phyloP scores from a whole-genome alignment of 1,284 basidiomycete species.

The Apiotrichum sp. region DNA sequence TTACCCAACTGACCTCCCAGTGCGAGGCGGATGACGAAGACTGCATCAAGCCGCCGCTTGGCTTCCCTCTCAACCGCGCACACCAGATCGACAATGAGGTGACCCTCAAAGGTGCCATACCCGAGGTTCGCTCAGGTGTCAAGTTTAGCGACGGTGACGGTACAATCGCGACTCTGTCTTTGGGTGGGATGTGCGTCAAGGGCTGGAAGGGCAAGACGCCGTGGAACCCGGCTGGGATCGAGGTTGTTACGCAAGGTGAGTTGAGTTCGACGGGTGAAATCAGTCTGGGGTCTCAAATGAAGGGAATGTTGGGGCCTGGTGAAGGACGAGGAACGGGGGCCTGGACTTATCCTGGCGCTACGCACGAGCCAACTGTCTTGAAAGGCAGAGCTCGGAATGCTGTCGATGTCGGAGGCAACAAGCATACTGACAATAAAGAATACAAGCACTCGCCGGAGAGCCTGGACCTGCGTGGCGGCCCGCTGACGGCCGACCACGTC shows the following conservation, averaged over 20 bases:
- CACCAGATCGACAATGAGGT: constrained; percentile 81
- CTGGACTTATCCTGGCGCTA: no score
- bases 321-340: no score
- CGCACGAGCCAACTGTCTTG: no score
- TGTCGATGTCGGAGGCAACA: background rate
- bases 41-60: constrained; percentile 53
- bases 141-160: constrained; percentile 93
- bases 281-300: no score
- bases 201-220: constrained; percentile 78
- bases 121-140: constrained; percentile 72
- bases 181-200: constrained; percentile 92
- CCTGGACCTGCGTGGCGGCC: constrained; percentile 76
- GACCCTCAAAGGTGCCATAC: constrained; percentile 58
- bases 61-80: constrained; percentile 57
- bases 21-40: constrained; percentile 48
- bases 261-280: background rate
- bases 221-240: constrained; percentile 91
- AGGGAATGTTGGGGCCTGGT: no score
- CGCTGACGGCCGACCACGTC: constrained; percentile 82
- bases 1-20: constrained; percentile 9
- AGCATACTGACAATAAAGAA: constrained; percentile 48
- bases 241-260: constrained; percentile 73
- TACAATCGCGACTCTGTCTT: constrained; percentile 80
- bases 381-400: no score
- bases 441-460: constrained; percentile 74